Evolutionary conservation across 2,329 filamentous ascomycete genomes (phyloP).

Genomic region (Alternaria longipes): DNA sequence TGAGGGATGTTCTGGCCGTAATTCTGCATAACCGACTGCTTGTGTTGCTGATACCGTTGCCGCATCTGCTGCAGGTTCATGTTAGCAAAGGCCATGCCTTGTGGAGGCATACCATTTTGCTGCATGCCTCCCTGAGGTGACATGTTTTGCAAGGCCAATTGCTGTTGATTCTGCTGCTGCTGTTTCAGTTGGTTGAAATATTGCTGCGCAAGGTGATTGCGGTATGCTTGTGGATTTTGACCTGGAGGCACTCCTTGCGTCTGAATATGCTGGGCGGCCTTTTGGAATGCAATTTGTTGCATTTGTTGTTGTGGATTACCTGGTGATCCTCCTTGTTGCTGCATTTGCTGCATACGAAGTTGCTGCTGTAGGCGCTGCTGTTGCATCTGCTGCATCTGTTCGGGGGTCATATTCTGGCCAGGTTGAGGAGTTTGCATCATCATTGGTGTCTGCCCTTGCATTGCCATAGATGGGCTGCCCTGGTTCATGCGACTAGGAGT

Average conservation of each 20-base stretch:
- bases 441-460: slow-evolving; percentile 48
- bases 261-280: slow-evolving; percentile 45
- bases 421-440: slow-evolving; percentile 50
- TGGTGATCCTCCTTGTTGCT: slow-evolving; percentile 30
- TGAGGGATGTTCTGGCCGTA: slow-evolving; percentile 39
- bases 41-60: slow-evolving; percentile 35
- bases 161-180: slow-evolving; percentile 40
- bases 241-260: slow-evolving; percentile 44
- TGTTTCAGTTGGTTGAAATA: slow-evolving; percentile 39
- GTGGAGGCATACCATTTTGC: slow-evolving; percentile 35
- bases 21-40: slow-evolving; percentile 35
- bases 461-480: slow-evolving; percentile 45
- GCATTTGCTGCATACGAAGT: slow-evolving; percentile 43
- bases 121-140: slow-evolving; percentile 35
- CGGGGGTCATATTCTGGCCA: slow-evolving; percentile 46
- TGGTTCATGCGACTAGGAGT: slow-evolving; percentile 51
- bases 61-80: slow-evolving; percentile 41
- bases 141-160: slow-evolving; percentile 39
- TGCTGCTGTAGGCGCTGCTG: slow-evolving; percentile 42
- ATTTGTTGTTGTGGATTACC: slow-evolving; percentile 38
- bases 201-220: slow-evolving; percentile 37
- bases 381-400: slow-evolving; percentile 45
- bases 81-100: slow-evolving; percentile 35
- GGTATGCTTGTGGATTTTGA: slow-evolving; percentile 38
- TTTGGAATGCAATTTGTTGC: slow-evolving; percentile 45